phyloP scores from a whole-genome alignment of 352 stramenopile species.

The Globisporangium irregulare region DNA sequence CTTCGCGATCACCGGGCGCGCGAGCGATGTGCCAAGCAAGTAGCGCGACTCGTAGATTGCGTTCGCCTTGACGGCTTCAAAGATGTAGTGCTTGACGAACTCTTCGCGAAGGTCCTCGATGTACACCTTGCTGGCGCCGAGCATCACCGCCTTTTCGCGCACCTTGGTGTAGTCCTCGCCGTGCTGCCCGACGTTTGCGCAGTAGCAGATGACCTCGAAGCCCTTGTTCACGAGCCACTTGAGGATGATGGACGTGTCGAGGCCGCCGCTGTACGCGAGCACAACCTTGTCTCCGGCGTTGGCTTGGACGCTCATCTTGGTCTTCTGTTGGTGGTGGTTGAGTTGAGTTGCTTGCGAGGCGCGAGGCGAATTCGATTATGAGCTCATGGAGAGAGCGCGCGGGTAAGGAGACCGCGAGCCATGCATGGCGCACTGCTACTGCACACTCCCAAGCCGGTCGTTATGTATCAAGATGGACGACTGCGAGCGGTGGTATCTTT shows the following conservation, averaged over 20 bases:
- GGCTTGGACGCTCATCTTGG: slow-evolving; percentile 66
- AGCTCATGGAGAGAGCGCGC: neutral
- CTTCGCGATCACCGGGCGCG: slow-evolving; percentile 97
- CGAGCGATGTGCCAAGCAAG: slow-evolving; percentile 96
- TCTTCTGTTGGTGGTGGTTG: slow-evolving; percentile 7
- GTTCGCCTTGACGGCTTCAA: slow-evolving; percentile 94
- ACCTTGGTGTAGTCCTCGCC: slow-evolving; percentile 95
- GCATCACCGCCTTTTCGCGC: slow-evolving; percentile 85
- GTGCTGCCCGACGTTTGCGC: slow-evolving; percentile 97
- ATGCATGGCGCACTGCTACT: no score
- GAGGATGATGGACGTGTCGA: slow-evolving; percentile 99
- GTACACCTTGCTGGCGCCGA: slow-evolving; percentile 89
- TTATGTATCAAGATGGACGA: neutral
- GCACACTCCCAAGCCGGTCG: neutral
- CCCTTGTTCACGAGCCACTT: slow-evolving; percentile 98
- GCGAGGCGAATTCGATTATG: slow-evolving; percentile 34
- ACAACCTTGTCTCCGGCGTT: slow-evolving; percentile 90
- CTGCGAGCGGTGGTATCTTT: neutral
- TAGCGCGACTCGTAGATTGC: slow-evolving; percentile 98
- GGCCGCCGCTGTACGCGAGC: slow-evolving; percentile 95
- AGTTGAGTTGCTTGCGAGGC: slow-evolving; percentile 15
- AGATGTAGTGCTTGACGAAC: slow-evolving; percentile 95
- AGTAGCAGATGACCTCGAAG: slow-evolving; percentile 99
- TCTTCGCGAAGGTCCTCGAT: slow-evolving; percentile 97
- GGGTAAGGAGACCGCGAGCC: neutral